phyloP scores from a whole-genome alignment of 1,284 basidiomycete genomes.

The Singerocomus rubriflavus region DNA sequence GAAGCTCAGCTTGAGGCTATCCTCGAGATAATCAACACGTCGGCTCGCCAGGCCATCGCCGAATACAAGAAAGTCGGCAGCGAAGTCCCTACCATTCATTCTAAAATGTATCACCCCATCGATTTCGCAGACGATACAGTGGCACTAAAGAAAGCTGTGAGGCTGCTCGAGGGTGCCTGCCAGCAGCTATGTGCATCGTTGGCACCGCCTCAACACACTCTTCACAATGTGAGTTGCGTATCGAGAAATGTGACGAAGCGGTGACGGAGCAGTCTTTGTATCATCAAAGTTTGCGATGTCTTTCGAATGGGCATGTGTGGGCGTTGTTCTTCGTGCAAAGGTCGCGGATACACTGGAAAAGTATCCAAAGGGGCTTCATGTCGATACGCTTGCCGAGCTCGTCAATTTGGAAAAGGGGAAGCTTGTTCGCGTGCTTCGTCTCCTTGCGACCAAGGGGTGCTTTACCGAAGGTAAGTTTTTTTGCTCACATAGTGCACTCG shows the following conservation, averaged over 20 bases:
- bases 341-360: slow-evolving; percentile 26
- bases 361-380: slow-evolving; percentile 26
- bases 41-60: slow-evolving; percentile 26
- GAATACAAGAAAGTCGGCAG: slow-evolving; percentile 27
- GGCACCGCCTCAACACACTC: slow-evolving; percentile 29
- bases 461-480: slow-evolving; percentile 29
- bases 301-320: slow-evolving; percentile 29
- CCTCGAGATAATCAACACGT: slow-evolving; percentile 25
- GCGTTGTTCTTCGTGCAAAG: slow-evolving; percentile 20
- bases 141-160: slow-evolving; percentile 27
- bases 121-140: slow-evolving; percentile 23
- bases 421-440: slow-evolving; percentile 32
- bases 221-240: slow-evolving; percentile 25
- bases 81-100: slow-evolving; percentile 25
- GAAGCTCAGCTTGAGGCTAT: slow-evolving; percentile 27
- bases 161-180: slow-evolving; percentile 28
- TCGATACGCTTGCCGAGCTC: slow-evolving; percentile 22
- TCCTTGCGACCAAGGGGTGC: slow-evolving; percentile 33
- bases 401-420: slow-evolving; percentile 29
- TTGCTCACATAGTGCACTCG: too few species aligned
- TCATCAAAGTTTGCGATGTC: slow-evolving; percentile 15
- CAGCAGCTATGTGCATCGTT: slow-evolving; percentile 29
- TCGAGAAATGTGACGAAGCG: too few species aligned
- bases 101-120: slow-evolving; percentile 22
- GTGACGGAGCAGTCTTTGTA: neutral